These are phyloP conservation scores for Cercospora sesami DNA, from an alignment of 2,329 filamentous ascomycete genomes.

Conservation along the genomic window DNA sequence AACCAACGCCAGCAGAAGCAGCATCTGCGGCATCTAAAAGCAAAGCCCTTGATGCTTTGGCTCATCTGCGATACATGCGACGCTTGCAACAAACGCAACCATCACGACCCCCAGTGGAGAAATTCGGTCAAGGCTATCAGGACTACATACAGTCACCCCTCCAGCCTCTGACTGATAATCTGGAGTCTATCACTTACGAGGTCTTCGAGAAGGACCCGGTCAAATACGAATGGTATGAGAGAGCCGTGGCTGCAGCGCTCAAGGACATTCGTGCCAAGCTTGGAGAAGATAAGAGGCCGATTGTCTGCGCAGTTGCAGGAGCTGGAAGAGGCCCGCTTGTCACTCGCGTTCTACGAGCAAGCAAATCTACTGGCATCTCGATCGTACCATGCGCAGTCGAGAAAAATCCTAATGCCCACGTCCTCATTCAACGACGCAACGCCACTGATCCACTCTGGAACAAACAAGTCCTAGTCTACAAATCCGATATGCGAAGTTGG, in stretches of 20 bases:
- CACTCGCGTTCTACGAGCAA: constrained; percentile 79
- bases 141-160: constrained; percentile 95
- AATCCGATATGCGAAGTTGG: constrained; percentile 97
- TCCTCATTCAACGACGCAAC: constrained; percentile 86
- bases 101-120: constrained; percentile 61
- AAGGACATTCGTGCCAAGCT: constrained; percentile 79
- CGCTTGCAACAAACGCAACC: constrained; percentile 82
- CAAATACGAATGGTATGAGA: constrained; percentile 95
- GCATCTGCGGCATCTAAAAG: constrained; percentile 42
- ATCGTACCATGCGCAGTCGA: constrained; percentile 91
- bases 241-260: constrained; percentile 77
- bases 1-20: constrained; percentile 70
- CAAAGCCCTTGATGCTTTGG: constrained; percentile 54
- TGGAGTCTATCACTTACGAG: constrained; percentile 96
- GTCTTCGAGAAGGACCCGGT: constrained; percentile 98
- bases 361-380: constrained; percentile 69
- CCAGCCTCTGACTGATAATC: constrained; percentile 91
- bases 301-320: constrained; percentile 88
- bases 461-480: constrained; percentile 78
- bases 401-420: constrained; percentile 97
- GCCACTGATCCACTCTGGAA: constrained; percentile 68
- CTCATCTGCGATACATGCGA: constrained; percentile 77
- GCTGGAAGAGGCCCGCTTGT: constrained; percentile 91
- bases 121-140: constrained; percentile 73
- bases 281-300: constrained; percentile 66